A percentile compares a stretch with the other conserved stretches of the same genome.
These are phyloP conservation scores for Cucurbita ficifolia DNA, from an alignment of 306 rosid species.

Conservation along the genomic window DNA sequence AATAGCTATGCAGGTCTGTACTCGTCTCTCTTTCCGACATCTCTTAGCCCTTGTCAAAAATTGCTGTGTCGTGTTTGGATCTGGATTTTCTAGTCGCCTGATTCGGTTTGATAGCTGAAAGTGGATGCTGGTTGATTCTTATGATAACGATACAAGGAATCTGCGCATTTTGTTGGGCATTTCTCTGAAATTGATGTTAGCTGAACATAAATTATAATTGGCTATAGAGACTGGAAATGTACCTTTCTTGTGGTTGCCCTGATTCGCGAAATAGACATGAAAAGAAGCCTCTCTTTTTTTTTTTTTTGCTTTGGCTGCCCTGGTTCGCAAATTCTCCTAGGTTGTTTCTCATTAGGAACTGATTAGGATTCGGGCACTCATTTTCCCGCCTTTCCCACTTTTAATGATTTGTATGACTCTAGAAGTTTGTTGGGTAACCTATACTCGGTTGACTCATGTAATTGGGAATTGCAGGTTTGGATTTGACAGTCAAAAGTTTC, in stretches of 20 bases:
- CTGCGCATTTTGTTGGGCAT: background rate
- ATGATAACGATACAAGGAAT: background rate
- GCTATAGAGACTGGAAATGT: background rate
- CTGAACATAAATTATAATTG: background rate
- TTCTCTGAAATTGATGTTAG: background rate
- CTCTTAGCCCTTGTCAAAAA: background rate
- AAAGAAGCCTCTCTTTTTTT: background rate
- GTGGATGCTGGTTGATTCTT: background rate
- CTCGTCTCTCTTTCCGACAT: background rate
- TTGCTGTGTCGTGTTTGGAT: background rate
- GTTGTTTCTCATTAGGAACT: background rate
- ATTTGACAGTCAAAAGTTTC: background rate
- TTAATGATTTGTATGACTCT: background rate
- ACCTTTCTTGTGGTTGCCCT: background rate
- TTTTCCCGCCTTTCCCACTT: background rate
- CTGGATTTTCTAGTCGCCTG: background rate
- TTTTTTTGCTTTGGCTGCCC: background rate
- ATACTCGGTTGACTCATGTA: background rate
- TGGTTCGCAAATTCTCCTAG: background rate
- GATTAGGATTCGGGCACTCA: background rate
- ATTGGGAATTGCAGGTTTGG: background rate
- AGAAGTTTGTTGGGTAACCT: background rate
- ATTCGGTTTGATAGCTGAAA: background rate
- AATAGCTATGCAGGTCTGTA: conserved; percentile 71
- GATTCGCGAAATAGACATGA: background rate